Conservation (phyloP, 106 monocot genomes). For the Triglochin maritima region DNA sequence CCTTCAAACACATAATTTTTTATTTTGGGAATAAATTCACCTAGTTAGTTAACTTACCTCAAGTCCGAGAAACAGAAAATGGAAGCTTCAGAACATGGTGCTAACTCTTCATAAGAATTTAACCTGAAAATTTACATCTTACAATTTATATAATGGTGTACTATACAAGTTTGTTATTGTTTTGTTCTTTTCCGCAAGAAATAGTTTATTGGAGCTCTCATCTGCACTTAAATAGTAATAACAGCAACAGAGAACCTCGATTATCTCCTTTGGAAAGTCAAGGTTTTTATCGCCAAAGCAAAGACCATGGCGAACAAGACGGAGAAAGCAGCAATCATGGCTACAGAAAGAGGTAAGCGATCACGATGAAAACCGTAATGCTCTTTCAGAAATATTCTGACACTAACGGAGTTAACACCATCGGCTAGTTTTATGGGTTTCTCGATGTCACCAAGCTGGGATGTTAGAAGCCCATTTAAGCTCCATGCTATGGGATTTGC, state of each 20-base stretch:
- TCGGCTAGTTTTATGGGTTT: slow-evolving; percentile 50
- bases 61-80: too few relatives aligned
- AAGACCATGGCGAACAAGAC: slow-evolving; percentile 81
- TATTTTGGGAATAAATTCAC: too few relatives aligned
- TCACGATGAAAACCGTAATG: slow-evolving; percentile 82
- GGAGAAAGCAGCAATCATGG: slow-evolving; percentile 72
- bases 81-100: too few relatives aligned
- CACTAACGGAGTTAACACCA: slow-evolving; percentile 39
- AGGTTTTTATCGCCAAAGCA: slow-evolving; percentile 65
- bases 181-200: too few relatives aligned
- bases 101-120: background rate
- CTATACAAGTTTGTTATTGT: slow-evolving; percentile 3
- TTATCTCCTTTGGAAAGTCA: slow-evolving; percentile 88
- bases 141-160: background rate
- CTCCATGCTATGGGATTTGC: slow-evolving; percentile 95
- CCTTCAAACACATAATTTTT: too few relatives aligned
- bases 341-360: slow-evolving; percentile 49
- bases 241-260: background rate
- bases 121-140: slow-evolving; percentile 6
- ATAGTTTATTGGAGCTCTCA: slow-evolving; percentile 2
- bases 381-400: slow-evolving; percentile 40
- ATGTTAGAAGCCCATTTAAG: slow-evolving; percentile 84
- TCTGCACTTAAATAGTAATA: background rate
- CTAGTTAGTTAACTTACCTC: too few relatives aligned
- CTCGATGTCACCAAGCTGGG: slow-evolving; percentile 75